These are phyloP conservation scores for Boletus chippewaensis DNA, from an alignment of 1,284 basidiomycete genomes.

Conservation along the genomic window DNA sequence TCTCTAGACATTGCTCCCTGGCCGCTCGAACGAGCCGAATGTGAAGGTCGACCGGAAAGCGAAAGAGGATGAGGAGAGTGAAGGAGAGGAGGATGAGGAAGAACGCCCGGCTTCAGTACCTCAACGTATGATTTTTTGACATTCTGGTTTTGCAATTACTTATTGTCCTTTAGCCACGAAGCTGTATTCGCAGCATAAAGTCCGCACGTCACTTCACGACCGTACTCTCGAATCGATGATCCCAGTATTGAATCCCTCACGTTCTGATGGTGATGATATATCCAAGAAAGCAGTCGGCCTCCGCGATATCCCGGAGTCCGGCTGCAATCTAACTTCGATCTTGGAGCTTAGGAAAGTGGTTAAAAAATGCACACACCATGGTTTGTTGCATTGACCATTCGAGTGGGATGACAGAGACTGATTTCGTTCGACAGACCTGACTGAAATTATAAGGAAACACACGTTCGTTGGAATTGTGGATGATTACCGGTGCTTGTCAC, in stretches of 20 bases:
- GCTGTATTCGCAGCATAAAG: conserved; percentile 78
- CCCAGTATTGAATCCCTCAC: conserved; percentile 48
- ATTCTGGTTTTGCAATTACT: not conserved
- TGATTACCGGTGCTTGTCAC: conserved; percentile 61
- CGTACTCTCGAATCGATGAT: conserved; percentile 95
- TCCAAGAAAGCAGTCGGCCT: conserved; percentile 29
- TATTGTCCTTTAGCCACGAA: conserved; percentile 38
- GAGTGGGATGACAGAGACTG: not conserved
- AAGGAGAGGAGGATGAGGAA: conserved; percentile 30
- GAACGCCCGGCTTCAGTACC: conserved; percentile 7
- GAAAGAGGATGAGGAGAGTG: conserved; percentile 26
- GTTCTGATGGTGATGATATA: conserved; percentile 23
- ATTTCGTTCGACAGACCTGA: conserved; percentile 50
- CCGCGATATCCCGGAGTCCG: conserved; percentile 69
- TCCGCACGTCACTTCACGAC: conserved; percentile 83
- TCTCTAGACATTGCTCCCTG: conserved; percentile 56
- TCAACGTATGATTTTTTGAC: conserved; percentile 15
- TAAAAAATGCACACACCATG: conserved; percentile 59
- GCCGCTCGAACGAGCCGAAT: conserved; percentile 36
- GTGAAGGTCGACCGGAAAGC: conserved; percentile 43
- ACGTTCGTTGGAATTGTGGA: conserved; percentile 94
- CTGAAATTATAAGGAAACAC: conserved; percentile 81
- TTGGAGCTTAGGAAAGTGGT: conserved; percentile 58
- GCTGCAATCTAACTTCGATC: conserved; percentile 80
- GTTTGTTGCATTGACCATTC: conserved; percentile 40